phyloP scores from a whole-genome alignment of 2,329 filamentous ascomycete genomes.

The Colletotrichum limetticola region DNA sequence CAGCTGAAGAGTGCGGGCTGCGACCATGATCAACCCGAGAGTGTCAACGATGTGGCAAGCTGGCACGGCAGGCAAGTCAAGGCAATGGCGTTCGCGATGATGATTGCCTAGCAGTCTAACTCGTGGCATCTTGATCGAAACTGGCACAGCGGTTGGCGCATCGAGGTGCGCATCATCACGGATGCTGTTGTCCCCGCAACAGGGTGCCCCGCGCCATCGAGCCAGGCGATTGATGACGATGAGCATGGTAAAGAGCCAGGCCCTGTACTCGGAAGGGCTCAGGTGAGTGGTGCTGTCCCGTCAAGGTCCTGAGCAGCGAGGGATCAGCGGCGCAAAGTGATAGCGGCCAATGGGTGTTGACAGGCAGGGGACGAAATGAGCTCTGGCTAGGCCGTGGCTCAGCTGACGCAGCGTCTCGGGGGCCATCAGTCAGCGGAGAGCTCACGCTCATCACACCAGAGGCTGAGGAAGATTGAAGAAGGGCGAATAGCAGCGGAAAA shows the following conservation, averaged over 20 bases:
- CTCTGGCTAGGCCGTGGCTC: constrained; percentile 23
- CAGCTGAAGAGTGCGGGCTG: neutral
- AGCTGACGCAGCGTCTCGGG: constrained; percentile 22
- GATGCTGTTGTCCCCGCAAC: constrained; percentile 7
- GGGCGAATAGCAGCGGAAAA: constrained; percentile 1
- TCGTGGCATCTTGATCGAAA: neutral
- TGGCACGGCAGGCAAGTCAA: constrained; percentile 7
- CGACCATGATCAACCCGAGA: neutral
- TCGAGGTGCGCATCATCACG: constrained; percentile 2
- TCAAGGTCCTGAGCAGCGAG: neutral
- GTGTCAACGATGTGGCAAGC: neutral
- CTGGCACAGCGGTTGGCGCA: neutral
- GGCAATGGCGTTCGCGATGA: neutral
- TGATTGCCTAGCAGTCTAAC: neutral
- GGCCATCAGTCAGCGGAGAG: neutral
- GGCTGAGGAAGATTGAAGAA: neutral
- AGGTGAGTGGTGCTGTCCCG: constrained; percentile 10
- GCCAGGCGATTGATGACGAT: constrained; percentile 25
- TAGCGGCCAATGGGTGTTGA: constrained; percentile 17
- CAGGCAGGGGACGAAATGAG: constrained; percentile 14
- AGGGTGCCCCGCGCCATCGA: constrained; percentile 8
- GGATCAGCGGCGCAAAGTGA: constrained; percentile 23
- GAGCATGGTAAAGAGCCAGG: neutral
- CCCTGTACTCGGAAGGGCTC: constrained; percentile 5
- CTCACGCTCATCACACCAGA: neutral